Base-by-base conservation (phyloP, 768 basidiomycete species). In the Termitomyces sp. region DNA sequence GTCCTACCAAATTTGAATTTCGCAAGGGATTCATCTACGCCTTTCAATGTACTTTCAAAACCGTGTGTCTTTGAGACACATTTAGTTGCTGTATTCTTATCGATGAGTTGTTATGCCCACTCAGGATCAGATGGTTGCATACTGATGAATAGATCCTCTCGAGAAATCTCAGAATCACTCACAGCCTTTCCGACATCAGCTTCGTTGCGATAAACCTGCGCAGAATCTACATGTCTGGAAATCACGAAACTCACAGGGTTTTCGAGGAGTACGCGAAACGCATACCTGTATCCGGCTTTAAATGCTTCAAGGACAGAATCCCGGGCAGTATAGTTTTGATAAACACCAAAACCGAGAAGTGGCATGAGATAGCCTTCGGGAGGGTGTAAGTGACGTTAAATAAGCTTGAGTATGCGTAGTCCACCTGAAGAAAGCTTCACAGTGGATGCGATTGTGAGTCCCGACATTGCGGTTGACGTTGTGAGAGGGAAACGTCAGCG, bases 81-180 rank as follows among this genome's bases (percentile, higher is more conserved):
- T 72, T 93, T 93, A 20, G 87, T 85, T 7, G 89, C 91, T 89
- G 65, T 33, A 20, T 50, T 9, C 54, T 35, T 8, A 35, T 43
- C 26, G 36, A 18, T 58, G 5, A 61, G 49, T 18, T 43, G 55
- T 32, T 33, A 32, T 41, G 18, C 10, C 35, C 30, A 47, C 16
- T 32, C 18, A 23, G 5, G 13, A 56, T 26, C 55, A 44, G 35
- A 23, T 49, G 35, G 47, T 40, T 44, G 52, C 43, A 54, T 63
- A 89, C 90, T 91, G 65, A 92, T 80, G 71, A 91, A 92, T 36
- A 90, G 63, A 13, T 88, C 81, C n/a, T 74, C 74, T 60, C 89
- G 75, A 0, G 74, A 63, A 10, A 91, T 56, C 2, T 80, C 82
- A 50, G 81, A 84, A 56, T 83, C 83, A 59, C 74, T 73, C 26